Conservation (phyloP, 106 monocot genomes). For the Dendrobium huoshanense region DNA sequence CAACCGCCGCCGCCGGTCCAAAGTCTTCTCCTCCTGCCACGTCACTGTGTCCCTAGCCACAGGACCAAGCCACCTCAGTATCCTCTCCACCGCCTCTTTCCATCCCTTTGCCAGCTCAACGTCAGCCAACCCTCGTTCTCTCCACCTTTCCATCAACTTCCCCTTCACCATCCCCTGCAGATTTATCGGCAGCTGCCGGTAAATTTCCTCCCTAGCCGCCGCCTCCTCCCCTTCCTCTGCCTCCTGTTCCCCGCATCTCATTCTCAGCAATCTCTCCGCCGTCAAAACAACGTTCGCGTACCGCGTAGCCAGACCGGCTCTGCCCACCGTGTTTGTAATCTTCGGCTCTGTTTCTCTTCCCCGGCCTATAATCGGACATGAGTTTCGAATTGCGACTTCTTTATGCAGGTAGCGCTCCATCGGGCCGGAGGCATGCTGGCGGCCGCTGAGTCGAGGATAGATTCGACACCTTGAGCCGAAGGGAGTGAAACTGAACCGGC, state of each 20-base stretch:
- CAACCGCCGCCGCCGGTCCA: slow-evolving; percentile 41
- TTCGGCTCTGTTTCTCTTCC: background rate
- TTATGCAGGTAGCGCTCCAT: slow-evolving; percentile 13
- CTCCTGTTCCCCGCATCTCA: slow-evolving; percentile 5
- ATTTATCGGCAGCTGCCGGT: slow-evolving; percentile 27
- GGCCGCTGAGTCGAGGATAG: slow-evolving; percentile 4
- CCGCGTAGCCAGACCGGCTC: slow-evolving; percentile 29
- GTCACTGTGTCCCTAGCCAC: slow-evolving; percentile 47
- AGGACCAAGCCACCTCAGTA: slow-evolving; percentile 56
- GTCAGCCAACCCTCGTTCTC: slow-evolving; percentile 34
- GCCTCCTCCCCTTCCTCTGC: slow-evolving; percentile 7
- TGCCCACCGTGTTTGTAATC: slow-evolving; percentile 28
- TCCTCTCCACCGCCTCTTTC: slow-evolving; percentile 48
- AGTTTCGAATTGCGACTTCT: slow-evolving; percentile 23
- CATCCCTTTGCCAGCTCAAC: slow-evolving; percentile 43
- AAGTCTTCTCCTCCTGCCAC: slow-evolving; percentile 50
- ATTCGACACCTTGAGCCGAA: background rate
- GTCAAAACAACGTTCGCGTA: slow-evolving; percentile 53
- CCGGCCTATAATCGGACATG: slow-evolving; percentile 32
- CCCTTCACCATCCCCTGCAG: slow-evolving; percentile 21
- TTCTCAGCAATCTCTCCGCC: slow-evolving; percentile 32
- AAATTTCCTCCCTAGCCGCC: slow-evolving; percentile 40
- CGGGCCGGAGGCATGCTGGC: slow-evolving; percentile 32
- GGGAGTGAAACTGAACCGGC: slow-evolving; percentile 9
- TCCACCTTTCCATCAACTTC: slow-evolving; percentile 46